Evolutionary conservation across 1,139 yeast species (phyloP).

Genomic region (Debaryomyces sp.): DNA sequence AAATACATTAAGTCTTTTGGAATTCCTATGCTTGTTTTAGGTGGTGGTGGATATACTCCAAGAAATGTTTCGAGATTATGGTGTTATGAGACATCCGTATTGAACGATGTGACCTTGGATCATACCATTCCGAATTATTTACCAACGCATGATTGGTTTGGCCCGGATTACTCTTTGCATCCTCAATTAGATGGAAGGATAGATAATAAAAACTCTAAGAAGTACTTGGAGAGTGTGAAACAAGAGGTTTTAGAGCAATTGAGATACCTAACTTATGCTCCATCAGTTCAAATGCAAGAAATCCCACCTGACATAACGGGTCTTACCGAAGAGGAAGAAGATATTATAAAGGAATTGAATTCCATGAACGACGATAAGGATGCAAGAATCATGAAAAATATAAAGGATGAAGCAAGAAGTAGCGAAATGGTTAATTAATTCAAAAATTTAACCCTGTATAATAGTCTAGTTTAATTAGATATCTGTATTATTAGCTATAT

Average conservation of each 20-base stretch:
- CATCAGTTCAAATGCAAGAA: constrained; percentile 90
- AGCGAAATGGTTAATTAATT: constrained; percentile 19
- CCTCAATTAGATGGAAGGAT: constrained; percentile 87
- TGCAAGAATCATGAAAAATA: constrained; percentile 15
- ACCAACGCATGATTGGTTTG: constrained; percentile 88
- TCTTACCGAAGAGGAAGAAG: constrained; percentile 63
- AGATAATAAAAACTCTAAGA: constrained; percentile 85
- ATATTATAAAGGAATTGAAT: constrained; percentile 50
- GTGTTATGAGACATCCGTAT: constrained; percentile 91
- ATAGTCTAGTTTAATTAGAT: constrained; percentile 3
- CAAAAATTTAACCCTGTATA: background rate
- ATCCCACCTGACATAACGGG: constrained; percentile 85
- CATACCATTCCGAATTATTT: constrained; percentile 74
- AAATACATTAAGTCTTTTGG: constrained; percentile 83
- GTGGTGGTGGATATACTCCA: constrained; percentile 98
- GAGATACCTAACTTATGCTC: constrained; percentile 84
- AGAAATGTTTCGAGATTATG: constrained; percentile 92
- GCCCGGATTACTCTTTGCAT: constrained; percentile 88
- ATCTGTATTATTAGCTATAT: constrained; percentile 1
- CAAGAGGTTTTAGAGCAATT: constrained; percentile 81
- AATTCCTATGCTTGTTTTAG: constrained; percentile 85
- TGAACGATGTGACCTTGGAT: constrained; percentile 77
- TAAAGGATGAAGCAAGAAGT: constrained; percentile 33
- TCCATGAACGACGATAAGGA: constrained; percentile 48
- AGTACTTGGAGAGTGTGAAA: constrained; percentile 79